Evolutionary conservation across 345 rosid species (phyloP), one percentile per base, ranked within the genome.

Genomic region (Odontarrhena argentea): DNA sequence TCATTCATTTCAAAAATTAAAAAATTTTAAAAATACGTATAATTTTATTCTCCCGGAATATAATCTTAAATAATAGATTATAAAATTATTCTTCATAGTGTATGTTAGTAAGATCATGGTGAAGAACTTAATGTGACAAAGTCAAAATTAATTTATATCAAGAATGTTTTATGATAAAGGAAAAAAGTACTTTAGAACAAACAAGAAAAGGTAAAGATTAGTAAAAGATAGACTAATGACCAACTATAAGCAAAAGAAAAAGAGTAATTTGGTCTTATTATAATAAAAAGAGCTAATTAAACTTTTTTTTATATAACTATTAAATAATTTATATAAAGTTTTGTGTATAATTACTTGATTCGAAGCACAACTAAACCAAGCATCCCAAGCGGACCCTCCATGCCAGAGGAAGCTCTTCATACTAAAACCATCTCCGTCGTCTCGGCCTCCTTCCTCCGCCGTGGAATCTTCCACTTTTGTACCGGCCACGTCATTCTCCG

Each of bases 361-460:
- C 28, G 98, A 93, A 55, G 98, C 91, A 48, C 98, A 93, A 51
- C 97, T 90, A 80, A 93, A 93, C 98, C 98, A 93, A 28, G 98
- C 98, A 62, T 93, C 98, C 98, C 98, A 93, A 74, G 76, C 86
- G 14, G 98, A 93, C 55, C 98, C 98, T 12, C 98, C 98, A 55
- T 93, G 97, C 98, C 98, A 93, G 50, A 93, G 85, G 53, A 84
- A 9, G 78, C 63, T 87, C 77, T 84, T 93, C 71, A 93, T 58
- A 61, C 78, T 77, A 30, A 86, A 77, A 12, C 76, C 70, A 68
- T 81, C 65, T 22, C 64, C 57, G 36, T 12, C 51, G 3, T 8
- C 64, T 46, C 35, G n/a, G 68, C 35, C 30, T 10, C 53, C 18
- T 36, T 75, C 86, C 25, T 48, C 76, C 42, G 46, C 65, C 63